Base-by-base conservation (phyloP, 441 rosid species). In the Adansonia gregorii region DNA sequence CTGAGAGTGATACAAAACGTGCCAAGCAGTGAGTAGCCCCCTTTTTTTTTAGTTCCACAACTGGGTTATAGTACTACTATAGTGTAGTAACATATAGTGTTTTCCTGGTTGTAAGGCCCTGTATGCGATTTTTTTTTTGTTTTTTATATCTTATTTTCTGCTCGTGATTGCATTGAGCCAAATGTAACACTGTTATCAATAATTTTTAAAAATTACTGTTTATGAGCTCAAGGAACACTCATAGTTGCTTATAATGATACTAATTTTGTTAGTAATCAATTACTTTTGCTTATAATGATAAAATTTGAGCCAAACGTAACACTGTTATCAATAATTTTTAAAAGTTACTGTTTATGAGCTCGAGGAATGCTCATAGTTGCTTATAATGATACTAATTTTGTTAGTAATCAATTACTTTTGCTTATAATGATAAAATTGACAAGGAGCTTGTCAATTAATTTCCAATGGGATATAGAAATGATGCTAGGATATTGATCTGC, bases 11-110 rank as follows among this genome's bases (percentile, higher is more conserved):
- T 78, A 88, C 97, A 71, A 97, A 92, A 87, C 97, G 98, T 74
- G 98, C 99, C 84, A 97, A 95, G 88, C 99, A 95, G 99, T 97
- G 90, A 76, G 99, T 85, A 12, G 15, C 83, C 60, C 39, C 83
- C 56, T 35, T 46, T 49, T 72, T 76, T 73, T 70, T 20, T 51
- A 78, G 46, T 55, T 67, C 22, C 45, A 72, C 59, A 72, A n/a
- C 9, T 54, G 48, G n/a, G 74, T 14, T 24, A 10, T 52, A 8
- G 46, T 15, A 8, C 11, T 24, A 12, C 54, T 3, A 61, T 27
- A 61, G 41, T 11, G 48, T 52, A 71, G 48, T 31, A 35, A 31
- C 4, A n/a, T 55, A 35, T 17, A 10, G 10, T 72, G 22, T 39
- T 72, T 55, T 39, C 27, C 64, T 35, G 35, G 51, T 35, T 54